Base-by-base conservation (phyloP, 495 filamentous ascomycete species). In the Tetracladium setigerum region DNA sequence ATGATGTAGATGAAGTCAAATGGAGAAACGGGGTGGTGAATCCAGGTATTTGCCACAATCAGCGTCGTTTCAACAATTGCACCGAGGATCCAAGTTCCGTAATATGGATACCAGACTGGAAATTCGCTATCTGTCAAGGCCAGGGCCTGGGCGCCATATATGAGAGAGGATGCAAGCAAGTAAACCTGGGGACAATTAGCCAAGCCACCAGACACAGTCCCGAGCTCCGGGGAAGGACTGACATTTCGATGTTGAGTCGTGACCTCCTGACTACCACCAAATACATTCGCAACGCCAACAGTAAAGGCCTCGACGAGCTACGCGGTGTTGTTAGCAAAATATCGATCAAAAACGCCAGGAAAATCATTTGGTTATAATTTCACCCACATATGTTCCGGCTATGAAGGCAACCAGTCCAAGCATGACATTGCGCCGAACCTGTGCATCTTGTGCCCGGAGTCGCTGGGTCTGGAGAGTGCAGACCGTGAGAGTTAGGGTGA, bases 51-150 rank as follows among this genome's bases (percentile, higher is more conserved):
- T 14, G 58, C 53, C 24, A 66, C 56, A 12, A 67, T 54, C 10
- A 79, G 56, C 31, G 62, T 56, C 0, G 67, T 55, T 58, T 84
- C 80, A 5, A 72, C 67, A 11, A 69, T 41, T 5, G 81, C 57
- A 13, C 68, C 71, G 17, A 82, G 48, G 17, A 72, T 52, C 67
- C 80, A 78, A 5, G 74, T 70, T 10, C 76, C 78, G 31, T 68
- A 72, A 50, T 75, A 81, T 0, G 78, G 76, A 47, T 83, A 78
- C 80, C 80, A 83, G 14, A 81, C 73, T 9, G 70, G 65, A 38
- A 68, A 67, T 38, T 62, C 43, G 13, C 64, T 61, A 36, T 74
- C 72, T 17, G 64, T 61, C 5, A 83, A 63, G 7, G 66, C 67
- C 17, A 73, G 65, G 50, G 76, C 65, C 45, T 79, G 64, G 18